Base-by-base conservation (phyloP, 805 yeast species). In the Saccharomycopsis javanensis region DNA sequence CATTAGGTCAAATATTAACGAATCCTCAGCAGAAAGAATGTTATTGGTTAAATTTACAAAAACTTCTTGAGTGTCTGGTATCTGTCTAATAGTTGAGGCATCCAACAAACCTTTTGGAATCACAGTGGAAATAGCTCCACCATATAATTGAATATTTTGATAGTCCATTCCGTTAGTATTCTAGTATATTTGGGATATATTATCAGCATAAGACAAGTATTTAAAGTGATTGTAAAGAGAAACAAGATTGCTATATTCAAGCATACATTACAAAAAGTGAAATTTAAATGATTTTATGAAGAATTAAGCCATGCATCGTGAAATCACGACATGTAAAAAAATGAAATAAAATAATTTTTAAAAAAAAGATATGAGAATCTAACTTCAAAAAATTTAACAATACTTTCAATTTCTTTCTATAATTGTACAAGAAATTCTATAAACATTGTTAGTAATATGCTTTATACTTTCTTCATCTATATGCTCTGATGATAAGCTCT, bases 21-120 rank as follows among this genome's bases (percentile, higher is more conserved):
- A 65, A 50, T 69, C 69, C 34, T 71, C 71, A 25, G 61, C 51
- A 3, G 60, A 59, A 16, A 60, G 51, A 10, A 31, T 38, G 4
- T 67, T 67, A 6, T 69, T 68, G 5, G 72, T 63, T 13, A 69
- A 65, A 54, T 76, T 77, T 2, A 91, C 81, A 68, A 79, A 94
- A 27, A 92, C 97, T 68, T 92, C 99, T 67, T 94, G 98, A 1
- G 90, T 83, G 65, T 94, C 97, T 0, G 99, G 98, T 2, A 94
- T 80, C 60, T 88, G 88, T 57, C 99, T 74, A 53, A 91, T 67
- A 37, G 74, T 68, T 1, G 96, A 85, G 0, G 90, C 97, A 68
- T 94, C 97, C 1, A 85, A 66, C 53, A 85, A 75, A 0, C 78
- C 79, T 1, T 63, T 57, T 0, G 96, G 96, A 4, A 90, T 58